phyloP scores from a whole-genome alignment of 2,329 filamentous ascomycete genomes.

The Metarhizium album region DNA sequence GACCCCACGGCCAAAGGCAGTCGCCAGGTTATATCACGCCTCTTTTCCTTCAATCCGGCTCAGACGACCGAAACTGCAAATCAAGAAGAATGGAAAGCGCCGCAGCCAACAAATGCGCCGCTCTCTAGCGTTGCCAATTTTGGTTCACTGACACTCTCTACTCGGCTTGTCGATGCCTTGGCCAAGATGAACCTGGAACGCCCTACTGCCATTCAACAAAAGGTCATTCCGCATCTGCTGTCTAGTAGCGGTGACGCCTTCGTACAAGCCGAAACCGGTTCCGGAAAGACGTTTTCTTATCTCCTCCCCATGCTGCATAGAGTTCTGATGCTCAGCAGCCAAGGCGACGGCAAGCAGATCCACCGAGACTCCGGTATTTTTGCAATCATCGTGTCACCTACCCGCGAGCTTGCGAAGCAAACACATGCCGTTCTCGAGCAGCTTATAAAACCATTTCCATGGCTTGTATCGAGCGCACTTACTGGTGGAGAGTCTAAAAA shows the following conservation, averaged over 20 bases:
- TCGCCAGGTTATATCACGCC: constrained; percentile 68
- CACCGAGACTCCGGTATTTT: constrained; percentile 84
- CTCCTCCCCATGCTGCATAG: constrained; percentile 84
- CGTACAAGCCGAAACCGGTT: constrained; percentile 93
- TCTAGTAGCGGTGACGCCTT: constrained; percentile 83
- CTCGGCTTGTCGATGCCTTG: constrained; percentile 70
- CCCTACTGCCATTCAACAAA: constrained; percentile 90
- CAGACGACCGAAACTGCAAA: constrained; percentile 53
- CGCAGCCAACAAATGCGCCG: constrained; percentile 82
- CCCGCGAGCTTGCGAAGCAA: constrained; percentile 87
- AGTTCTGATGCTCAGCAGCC: constrained; percentile 63
- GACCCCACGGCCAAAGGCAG: constrained; percentile 12
- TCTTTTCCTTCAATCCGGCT: constrained; percentile 83
- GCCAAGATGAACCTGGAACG: constrained; percentile 81
- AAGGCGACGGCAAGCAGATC: constrained; percentile 44
- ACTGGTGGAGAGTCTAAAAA: constrained; percentile 60
- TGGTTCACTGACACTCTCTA: constrained; percentile 71
- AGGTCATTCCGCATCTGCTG: constrained; percentile 70
- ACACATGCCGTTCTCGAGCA: constrained; percentile 80
- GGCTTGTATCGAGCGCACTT: constrained; percentile 85
- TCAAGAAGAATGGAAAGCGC: constrained; percentile 38
- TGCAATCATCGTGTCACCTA: constrained; percentile 87
- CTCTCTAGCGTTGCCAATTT: constrained; percentile 79
- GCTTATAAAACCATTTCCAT: constrained; percentile 78
- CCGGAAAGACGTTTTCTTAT: constrained; percentile 95